Evolutionary conservation across 768 basidiomycete genomes (phyloP), one percentile per base, ranked within the genome.

Genomic region (Jaapia argillacea): DNA sequence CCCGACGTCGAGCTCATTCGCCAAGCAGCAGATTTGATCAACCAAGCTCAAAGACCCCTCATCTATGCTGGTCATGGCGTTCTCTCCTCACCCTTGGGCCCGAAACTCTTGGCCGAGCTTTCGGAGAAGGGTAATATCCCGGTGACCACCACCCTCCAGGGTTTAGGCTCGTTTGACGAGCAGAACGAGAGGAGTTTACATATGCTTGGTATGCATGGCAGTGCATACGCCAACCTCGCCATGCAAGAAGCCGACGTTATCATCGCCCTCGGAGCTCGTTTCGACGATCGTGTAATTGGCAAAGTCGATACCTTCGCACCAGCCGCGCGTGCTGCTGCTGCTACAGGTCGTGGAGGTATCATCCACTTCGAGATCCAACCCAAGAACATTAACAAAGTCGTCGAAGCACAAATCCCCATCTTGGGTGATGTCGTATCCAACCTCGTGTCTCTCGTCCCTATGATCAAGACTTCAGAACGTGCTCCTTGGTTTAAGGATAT

Each of bases 131-230:
- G 90, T 42, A 91, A 92, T 62, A 97, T 98, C 50, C 96, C 96
- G 44, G 93, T 98, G 36, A 94, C 90, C 47, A 98, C 96, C 16
- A 97, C 94, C 33, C 66, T 99, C 7, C 93, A 94, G 56, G 96
- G 94, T 44, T 80, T 99, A 36, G 96, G 96, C 48, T 83, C 86
- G 2, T 99, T 87, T 57, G 92, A 98, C 64, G 96, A 99, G 71
- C 76, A 73, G 42, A 75, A 90, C 62, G 78, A 81, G 26, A 79
- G 74, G 62, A 83, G 84, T 50, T 65, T 99, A 57, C 92, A 97
- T 62, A 98, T 98, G 94, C 77, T 99, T 44, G 94, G 94, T 45
- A 97, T 98, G 96, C 96, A 98, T 68, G 96, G 96, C 4, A 81
- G 80, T 23, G 91, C 93, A 4, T 97, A 97, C 55, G 96, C 96